Conservation (phyloP, 768 basidiomycete species). For the Coprinopsis strossmayeri region DNA sequence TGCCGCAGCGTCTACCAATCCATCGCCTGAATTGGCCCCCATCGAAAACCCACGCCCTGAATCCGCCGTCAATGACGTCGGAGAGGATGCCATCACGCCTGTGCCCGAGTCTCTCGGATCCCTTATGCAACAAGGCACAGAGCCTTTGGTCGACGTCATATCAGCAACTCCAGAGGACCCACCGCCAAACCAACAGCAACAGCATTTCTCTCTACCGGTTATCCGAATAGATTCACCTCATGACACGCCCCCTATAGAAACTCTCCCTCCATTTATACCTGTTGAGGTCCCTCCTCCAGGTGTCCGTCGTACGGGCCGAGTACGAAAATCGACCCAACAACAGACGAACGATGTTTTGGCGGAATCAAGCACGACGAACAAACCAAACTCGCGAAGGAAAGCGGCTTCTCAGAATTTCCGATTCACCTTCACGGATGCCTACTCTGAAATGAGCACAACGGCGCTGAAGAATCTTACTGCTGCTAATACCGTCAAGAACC, state of each 20-base stretch:
- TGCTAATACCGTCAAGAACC: slow-evolving; percentile 68
- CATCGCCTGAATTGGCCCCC: neutral
- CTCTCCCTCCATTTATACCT: slow-evolving; percentile 1
- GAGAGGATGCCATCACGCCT: neutral
- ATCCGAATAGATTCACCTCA: slow-evolving; percentile 9
- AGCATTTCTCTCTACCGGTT: neutral
- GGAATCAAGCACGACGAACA: slow-evolving; percentile 14
- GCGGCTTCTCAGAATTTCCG: slow-evolving; percentile 23
- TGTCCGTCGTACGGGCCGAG: slow-evolving; percentile 11
- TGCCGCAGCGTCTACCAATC: slow-evolving; percentile 3
- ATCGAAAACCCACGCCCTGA: neutral
- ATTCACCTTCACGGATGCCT: slow-evolving; percentile 30
- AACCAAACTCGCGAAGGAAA: slow-evolving; percentile 38
- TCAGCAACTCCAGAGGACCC: neutral
- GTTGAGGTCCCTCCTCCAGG: slow-evolving; percentile 7
- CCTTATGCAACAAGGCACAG: slow-evolving; percentile 1
- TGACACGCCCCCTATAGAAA: slow-evolving; percentile 9
- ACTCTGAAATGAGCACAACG: slow-evolving; percentile 62
- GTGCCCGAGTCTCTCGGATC: slow-evolving; percentile 7
- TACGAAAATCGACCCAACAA: slow-evolving; percentile 9
- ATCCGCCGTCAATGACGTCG: neutral
- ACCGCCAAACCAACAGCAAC: neutral
- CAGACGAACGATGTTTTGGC: neutral
- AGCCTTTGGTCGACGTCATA: neutral
- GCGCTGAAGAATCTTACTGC: slow-evolving; percentile 66